These are phyloP conservation scores for Dorcoceras hygrometricum DNA, from an alignment of 257 asterid genomes.

Conservation along the genomic window DNA sequence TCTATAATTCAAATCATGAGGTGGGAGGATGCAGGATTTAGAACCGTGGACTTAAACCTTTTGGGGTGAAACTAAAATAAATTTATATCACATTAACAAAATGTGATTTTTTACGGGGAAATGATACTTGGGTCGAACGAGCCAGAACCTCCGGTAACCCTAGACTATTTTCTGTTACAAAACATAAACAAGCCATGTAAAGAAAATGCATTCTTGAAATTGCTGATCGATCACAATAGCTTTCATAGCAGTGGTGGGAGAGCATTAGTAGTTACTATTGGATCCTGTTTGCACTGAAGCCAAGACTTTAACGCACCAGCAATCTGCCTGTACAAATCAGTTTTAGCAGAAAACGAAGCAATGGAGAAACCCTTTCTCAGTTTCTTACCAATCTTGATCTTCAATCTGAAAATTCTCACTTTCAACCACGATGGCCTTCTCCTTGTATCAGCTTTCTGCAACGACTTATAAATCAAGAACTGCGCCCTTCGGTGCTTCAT, in stretches of 20 bases:
- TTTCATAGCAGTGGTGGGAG: slow-evolving; percentile 27
- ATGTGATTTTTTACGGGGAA: too few relatives aligned
- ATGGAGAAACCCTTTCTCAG: slow-evolving; percentile 48
- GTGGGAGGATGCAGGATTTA: too few relatives aligned
- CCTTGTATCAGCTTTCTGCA: slow-evolving; percentile 47
- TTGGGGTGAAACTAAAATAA: too few relatives aligned
- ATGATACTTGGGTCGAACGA: too few relatives aligned
- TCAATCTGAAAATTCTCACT: slow-evolving; percentile 55
- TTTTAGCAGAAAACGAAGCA: slow-evolving; percentile 34
- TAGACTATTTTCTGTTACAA: too few relatives aligned
- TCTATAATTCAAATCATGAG: too few relatives aligned
- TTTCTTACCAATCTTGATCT: slow-evolving; percentile 59
- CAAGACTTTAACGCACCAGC: slow-evolving; percentile 45
- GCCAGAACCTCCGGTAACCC: too few relatives aligned
- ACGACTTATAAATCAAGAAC: slow-evolving; percentile 69
- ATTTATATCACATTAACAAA: too few relatives aligned
- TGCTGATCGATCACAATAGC: too few relatives aligned
- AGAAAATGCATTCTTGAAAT: too few relatives aligned
- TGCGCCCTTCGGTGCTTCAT: slow-evolving; percentile 53
- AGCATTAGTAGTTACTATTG: slow-evolving; percentile 5
- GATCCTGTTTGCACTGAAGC: slow-evolving; percentile 34
- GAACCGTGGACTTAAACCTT: too few relatives aligned
- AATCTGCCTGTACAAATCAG: slow-evolving; percentile 42
- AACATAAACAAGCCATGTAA: too few relatives aligned
- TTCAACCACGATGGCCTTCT: slow-evolving; percentile 59